Conservation (phyloP, 768 basidiomycete species). For the Tylopilus balloui region DNA sequence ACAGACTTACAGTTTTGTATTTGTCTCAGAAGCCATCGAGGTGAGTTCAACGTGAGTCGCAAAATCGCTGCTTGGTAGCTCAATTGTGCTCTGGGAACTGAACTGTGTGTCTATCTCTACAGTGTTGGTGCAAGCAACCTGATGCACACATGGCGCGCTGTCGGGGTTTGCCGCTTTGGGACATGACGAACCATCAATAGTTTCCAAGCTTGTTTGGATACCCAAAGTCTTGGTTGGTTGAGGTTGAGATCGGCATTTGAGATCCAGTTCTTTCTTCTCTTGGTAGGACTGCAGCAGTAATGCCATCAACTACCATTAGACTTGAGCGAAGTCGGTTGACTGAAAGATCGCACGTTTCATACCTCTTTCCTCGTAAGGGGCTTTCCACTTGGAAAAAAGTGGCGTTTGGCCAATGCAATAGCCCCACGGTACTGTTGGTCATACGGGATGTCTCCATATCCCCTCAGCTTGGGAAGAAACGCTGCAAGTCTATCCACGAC, state of each 20-base stretch:
- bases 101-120: not conserved
- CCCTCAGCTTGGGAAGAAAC: conserved; percentile 29
- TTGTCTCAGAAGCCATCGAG: not conserved
- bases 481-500: conserved; percentile 18
- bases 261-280: conserved; percentile 15
- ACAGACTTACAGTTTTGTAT: conserved; percentile 10
- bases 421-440: conserved; percentile 26
- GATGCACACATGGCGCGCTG: not conserved
- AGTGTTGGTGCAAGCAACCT: not conserved
- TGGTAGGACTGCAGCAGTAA: conserved; percentile 24
- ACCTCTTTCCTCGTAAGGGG: conserved; percentile 26
- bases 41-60: not conserved
- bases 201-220: conserved; percentile 19
- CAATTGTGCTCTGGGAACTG: not conserved
- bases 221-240: conserved; percentile 14
- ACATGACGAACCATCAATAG: not conserved
- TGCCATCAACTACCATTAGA: conserved; percentile 18
- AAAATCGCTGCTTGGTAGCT: not conserved
- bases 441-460: conserved; percentile 27
- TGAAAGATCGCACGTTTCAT: not conserved
- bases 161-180: not conserved
- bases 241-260: not conserved
- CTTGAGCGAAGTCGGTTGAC: not conserved
- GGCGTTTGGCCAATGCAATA: conserved; percentile 26
- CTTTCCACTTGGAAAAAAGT: conserved; percentile 24